A percentile compares a stretch with the other conserved stretches of the same genome.
Conservation (phyloP, 208 protist species). For the Strigomonas oncopelti region DNA sequence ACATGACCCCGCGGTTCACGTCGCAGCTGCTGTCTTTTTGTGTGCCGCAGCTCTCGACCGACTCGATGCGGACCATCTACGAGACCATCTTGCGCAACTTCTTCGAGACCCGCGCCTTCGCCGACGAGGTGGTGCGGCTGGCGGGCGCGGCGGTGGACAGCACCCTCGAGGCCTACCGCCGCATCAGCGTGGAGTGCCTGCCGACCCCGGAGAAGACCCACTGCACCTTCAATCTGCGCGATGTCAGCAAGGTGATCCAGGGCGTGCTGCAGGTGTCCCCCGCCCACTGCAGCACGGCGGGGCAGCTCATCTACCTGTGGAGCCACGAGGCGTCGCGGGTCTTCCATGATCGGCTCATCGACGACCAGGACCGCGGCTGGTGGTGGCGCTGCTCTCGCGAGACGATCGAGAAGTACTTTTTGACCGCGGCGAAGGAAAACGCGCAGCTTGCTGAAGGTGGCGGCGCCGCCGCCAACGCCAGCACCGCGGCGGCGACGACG, state of each 20-base stretch:
- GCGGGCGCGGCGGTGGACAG: conserved; percentile 79
- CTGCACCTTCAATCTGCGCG: conserved; percentile 98
- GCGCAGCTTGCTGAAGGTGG: conserved; percentile 9
- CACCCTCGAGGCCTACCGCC: conserved; percentile 92
- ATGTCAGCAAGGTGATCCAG: conserved; percentile 96
- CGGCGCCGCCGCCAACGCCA: conserved; percentile 33
- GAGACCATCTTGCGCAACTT: conserved; percentile 91
- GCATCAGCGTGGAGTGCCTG: conserved; percentile 89
- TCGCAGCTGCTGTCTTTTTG: conserved; percentile 89
- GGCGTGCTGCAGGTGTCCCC: conserved; percentile 90
- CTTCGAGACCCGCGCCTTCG: conserved; percentile 41
- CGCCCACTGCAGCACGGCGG: conserved; percentile 41
- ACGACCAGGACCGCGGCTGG: conserved; percentile 87
- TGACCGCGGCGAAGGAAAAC: conserved; percentile 13
- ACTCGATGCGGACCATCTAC: conserved; percentile 91
- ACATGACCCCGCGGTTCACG: conserved; percentile 88
- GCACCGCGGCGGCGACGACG: conserved; percentile 32
- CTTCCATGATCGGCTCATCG: conserved; percentile 96
- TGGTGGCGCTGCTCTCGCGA: conserved; percentile 81
- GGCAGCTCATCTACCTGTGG: conserved; percentile 86
- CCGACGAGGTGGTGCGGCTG: conserved; percentile 37
- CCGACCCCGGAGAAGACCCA: conserved; percentile 97
- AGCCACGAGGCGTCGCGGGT: conserved; percentile 94
- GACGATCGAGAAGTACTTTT: conserved; percentile 65
- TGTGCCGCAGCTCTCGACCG: conserved; percentile 85